phyloP scores from a whole-genome alignment of 192 early-diverging fungal genomes.

The Coemansia sp. region DNA sequence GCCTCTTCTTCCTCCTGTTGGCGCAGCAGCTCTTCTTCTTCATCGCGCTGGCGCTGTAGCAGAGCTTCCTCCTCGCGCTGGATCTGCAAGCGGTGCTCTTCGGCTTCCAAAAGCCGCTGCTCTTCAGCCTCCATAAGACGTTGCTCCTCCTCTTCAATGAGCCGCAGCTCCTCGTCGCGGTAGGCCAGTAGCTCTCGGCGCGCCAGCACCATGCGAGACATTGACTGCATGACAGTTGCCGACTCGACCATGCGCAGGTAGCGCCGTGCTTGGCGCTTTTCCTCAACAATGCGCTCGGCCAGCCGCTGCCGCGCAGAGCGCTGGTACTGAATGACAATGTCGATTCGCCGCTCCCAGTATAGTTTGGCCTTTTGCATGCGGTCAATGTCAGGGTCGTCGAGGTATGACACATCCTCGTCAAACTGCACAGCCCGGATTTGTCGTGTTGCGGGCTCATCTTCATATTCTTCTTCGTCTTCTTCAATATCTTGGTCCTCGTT shows the following conservation, averaged over 20 bases:
- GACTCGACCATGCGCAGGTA: conserved; percentile 59
- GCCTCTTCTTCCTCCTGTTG: conserved; percentile 12
- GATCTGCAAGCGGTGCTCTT: too few relatives aligned
- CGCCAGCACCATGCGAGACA: conserved; percentile 58
- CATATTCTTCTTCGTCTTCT: not conserved
- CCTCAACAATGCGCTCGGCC: conserved; percentile 55
- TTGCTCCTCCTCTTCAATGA: conserved; percentile 11
- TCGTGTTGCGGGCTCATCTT: not conserved
- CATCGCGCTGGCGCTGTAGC: conserved; percentile 14
- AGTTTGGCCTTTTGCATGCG: conserved; percentile 52
- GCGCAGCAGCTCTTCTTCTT: conserved; percentile 7
- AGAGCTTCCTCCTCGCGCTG: not conserved
- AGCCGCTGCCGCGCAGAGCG: conserved; percentile 42
- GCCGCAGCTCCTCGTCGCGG: conserved; percentile 15
- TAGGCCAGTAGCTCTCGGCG: conserved; percentile 35
- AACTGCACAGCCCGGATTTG: not conserved
- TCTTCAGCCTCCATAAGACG: conserved; percentile 15
- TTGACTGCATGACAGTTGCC: conserved; percentile 56
- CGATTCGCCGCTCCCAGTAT: conserved; percentile 55
- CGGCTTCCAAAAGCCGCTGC: not conserved
- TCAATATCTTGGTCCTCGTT: conserved; percentile 27
- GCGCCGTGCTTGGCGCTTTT: conserved; percentile 54
- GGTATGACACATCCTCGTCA: conserved; percentile 28
- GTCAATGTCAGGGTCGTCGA: conserved; percentile 41
- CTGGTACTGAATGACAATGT: conserved; percentile 56